Evolutionary conservation across 805 yeast species (phyloP), one percentile per base, ranked within the genome.

Genomic region (Pichia sporocuriosa): DNA sequence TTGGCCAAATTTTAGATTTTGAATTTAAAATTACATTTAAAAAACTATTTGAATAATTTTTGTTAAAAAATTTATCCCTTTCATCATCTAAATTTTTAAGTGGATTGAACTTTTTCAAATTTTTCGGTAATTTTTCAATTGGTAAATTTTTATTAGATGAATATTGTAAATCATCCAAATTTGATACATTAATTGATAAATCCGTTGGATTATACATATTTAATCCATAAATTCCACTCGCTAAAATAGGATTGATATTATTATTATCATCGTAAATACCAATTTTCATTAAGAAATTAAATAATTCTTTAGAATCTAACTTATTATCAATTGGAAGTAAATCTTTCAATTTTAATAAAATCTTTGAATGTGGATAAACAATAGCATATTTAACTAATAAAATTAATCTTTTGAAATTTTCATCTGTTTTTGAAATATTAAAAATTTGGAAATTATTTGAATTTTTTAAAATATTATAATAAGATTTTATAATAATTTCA

Each of bases 281-380:
- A 24, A 46, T 36, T 7, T 35, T 40, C 1, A 40, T 38, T 27
- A 58, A 42, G 27, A 31, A 49, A 4, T 42, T 37, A 34, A 38
- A 53, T 17, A 57, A 49, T 15, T 32, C 34, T 22, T 32, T 39
- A 6, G 58, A 45, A 17, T 32, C 40, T 5, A 39, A 4, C 2
- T 22, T 17, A 10, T 24, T 12, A 10, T 23, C 25, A 2, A 42
- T 29, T 15, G 44, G 39, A 10, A 45, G 39, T 8, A 62, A 28
- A 19, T 32, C n/a, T 12, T n/a, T 6, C 12, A 61, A 28, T 35
- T 51, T 49, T 0, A 32, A 16, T 3, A 48, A 26, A 7, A 65
- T 28, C 7, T 32, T 32, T 2, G 51, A 47, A 51, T 65, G 63
- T 12, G 68, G 67, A 42, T 63, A 54, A 17, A 53, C 46, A 7